Percentiles rank a stretch among this genome's conserved stretches.
Evolutionary conservation across 305 asterid species (phyloP).

Genomic region (Solanum chacoense): DNA sequence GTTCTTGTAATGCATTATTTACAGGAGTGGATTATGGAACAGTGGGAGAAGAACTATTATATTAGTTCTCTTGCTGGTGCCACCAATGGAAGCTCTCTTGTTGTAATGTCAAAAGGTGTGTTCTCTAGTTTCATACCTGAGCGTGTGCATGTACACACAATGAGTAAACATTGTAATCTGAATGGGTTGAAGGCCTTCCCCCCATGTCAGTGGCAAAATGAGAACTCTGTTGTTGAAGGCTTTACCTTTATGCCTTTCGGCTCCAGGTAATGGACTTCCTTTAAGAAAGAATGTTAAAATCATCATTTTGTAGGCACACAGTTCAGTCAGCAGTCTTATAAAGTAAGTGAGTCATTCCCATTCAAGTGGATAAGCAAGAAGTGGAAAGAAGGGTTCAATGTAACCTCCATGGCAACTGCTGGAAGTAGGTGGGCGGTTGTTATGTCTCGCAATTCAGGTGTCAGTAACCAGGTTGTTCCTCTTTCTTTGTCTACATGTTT

Average conservation of each 20-base stretch:
- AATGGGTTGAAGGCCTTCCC: not conserved
- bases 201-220: not conserved
- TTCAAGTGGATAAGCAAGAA: constrained; percentile 6
- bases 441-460: constrained; percentile 5
- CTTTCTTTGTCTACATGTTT: not conserved
- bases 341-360: constrained; percentile 1
- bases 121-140: not conserved
- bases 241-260: not conserved
- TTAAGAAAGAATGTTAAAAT: not conserved
- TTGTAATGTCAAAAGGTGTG: constrained; percentile 40
- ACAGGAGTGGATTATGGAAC: constrained; percentile 41
- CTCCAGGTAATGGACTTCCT: not conserved
- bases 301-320: not conserved
- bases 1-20: not conserved
- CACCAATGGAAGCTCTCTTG: constrained; percentile 27
- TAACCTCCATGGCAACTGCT: constrained; percentile 9
- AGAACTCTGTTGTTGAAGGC: not conserved
- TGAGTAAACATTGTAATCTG: not conserved
- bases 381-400: constrained; percentile 6
- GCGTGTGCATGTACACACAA: not conserved
- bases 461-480: constrained; percentile 3
- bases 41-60: constrained; percentile 37
- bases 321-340: constrained; percentile 2
- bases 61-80: constrained; percentile 35
- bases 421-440: constrained; percentile 6